Evolutionary conservation across 768 basidiomycete genomes (phyloP).

Genomic region (Floccularia luteovirens): DNA sequence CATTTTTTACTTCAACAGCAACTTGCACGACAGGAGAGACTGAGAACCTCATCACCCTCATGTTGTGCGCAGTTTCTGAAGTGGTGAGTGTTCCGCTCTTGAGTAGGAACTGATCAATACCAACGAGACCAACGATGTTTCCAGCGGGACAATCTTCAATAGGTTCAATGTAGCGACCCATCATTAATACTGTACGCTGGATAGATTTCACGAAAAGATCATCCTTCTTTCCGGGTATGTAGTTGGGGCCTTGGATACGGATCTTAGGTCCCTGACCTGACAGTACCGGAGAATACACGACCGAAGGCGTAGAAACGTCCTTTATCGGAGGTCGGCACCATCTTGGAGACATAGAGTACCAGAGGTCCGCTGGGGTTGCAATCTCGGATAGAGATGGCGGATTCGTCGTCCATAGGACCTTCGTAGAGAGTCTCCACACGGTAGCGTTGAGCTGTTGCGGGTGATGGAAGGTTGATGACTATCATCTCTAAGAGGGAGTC

Average conservation of each 20-base stretch:
- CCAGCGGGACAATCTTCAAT: constrained; percentile 99
- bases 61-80: constrained; percentile 99
- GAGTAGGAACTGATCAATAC: constrained; percentile 99
- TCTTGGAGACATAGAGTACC: constrained; percentile 98
- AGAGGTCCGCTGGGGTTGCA: constrained; percentile 96
- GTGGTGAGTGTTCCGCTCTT: constrained; percentile 98
- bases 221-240: constrained; percentile 96
- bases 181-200: constrained; percentile 99
- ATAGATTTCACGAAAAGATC: constrained; percentile 97
- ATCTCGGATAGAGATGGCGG: constrained; percentile 95
- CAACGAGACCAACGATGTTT: constrained; percentile 98
- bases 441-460: constrained; percentile 94
- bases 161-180: constrained; percentile 98
- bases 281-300: constrained; percentile 99
- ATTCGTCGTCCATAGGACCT: constrained; percentile 99
- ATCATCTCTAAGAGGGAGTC: constrained; percentile 99
- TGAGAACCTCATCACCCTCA: constrained; percentile 99
- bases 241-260: constrained; percentile 99
- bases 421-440: constrained; percentile 99
- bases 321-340: constrained; percentile 99
- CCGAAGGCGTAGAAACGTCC: constrained; percentile 99
- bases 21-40: constrained; percentile 99
- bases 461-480: constrained; percentile 98
- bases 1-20: constrained; percentile 99
- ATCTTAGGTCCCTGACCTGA: constrained; percentile 96